Conservation (phyloP, 345 rosid genomes). For the Noccaea caerulescens region DNA sequence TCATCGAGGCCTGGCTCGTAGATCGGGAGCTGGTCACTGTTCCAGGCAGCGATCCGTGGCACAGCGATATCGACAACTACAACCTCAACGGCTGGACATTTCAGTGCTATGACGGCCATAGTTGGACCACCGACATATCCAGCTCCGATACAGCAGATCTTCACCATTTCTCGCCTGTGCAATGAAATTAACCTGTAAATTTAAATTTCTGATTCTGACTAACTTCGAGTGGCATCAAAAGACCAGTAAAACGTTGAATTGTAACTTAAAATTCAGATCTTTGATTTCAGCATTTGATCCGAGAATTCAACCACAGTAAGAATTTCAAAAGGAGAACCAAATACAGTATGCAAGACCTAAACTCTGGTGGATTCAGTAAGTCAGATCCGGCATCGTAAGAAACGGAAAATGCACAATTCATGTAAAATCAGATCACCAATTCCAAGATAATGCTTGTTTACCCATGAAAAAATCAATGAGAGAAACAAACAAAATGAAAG, state of each 20-base stretch:
- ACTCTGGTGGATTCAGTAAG: background rate
- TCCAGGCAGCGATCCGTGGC: conserved; percentile 34
- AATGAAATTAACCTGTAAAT: background rate
- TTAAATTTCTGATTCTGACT: background rate
- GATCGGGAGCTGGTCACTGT: conserved; percentile 78
- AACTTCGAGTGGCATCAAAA: background rate
- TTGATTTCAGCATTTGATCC: background rate
- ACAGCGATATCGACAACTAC: conserved; percentile 20
- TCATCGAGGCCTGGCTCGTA: conserved; percentile 83
- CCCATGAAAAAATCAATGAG: background rate
- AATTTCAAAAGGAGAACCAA: background rate
- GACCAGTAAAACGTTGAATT: background rate
- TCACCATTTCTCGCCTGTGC: conserved; percentile 1
- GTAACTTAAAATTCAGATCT: background rate
- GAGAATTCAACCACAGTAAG: background rate
- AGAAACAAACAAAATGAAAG: background rate
- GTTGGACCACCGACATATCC: conserved; percentile 26
- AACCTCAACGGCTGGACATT: conserved; percentile 14
- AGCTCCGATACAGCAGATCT: conserved; percentile 18
- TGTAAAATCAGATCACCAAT: background rate
- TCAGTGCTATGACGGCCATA: conserved; percentile 15
- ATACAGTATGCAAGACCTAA: background rate
- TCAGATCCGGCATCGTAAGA: background rate
- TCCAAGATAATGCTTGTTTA: background rate
- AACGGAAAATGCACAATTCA: background rate